Evolutionary conservation across 768 basidiomycete species (phyloP).

Genomic region (Antrodiella citrinella): DNA sequence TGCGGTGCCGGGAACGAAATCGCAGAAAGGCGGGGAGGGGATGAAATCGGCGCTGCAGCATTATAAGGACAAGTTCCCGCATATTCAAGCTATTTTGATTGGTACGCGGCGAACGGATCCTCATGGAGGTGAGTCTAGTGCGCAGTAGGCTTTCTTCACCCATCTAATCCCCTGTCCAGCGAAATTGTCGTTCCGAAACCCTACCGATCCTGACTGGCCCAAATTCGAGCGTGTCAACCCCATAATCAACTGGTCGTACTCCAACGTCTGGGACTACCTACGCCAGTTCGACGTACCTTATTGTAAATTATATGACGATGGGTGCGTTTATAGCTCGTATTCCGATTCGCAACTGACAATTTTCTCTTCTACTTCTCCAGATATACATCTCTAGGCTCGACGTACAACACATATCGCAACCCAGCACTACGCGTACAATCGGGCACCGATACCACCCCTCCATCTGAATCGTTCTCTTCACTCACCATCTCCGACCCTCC

Average conservation of each 20-base stretch:
- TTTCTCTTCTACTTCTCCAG: constrained; percentile 31
- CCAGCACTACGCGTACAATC: constrained; percentile 52
- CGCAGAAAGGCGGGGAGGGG: constrained; percentile 50
- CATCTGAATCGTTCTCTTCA: constrained; percentile 1
- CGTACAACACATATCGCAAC: constrained; percentile 90
- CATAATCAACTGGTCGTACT: constrained; percentile 92
- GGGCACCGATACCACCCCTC: constrained; percentile 6
- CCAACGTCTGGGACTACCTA: constrained; percentile 85
- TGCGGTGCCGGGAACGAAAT: constrained; percentile 12
- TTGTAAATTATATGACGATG: constrained; percentile 84
- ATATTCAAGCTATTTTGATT: constrained; percentile 76
- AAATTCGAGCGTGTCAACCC: constrained; percentile 86
- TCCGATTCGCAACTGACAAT: background rate
- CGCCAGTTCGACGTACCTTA: constrained; percentile 70
- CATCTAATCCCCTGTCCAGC: constrained; percentile 33
- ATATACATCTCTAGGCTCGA: constrained; percentile 97
- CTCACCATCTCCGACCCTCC: constrained; percentile 10
- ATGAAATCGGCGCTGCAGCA: constrained; percentile 74
- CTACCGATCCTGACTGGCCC: constrained; percentile 90
- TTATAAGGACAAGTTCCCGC: constrained; percentile 61
- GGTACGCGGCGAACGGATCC: constrained; percentile 89
- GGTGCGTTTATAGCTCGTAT: constrained; percentile 34
- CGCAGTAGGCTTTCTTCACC: background rate
- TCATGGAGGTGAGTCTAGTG: constrained; percentile 73
- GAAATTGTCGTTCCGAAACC: constrained; percentile 60